Base-by-base conservation (phyloP, 805 yeast species). In the Candida dendrica region DNA sequence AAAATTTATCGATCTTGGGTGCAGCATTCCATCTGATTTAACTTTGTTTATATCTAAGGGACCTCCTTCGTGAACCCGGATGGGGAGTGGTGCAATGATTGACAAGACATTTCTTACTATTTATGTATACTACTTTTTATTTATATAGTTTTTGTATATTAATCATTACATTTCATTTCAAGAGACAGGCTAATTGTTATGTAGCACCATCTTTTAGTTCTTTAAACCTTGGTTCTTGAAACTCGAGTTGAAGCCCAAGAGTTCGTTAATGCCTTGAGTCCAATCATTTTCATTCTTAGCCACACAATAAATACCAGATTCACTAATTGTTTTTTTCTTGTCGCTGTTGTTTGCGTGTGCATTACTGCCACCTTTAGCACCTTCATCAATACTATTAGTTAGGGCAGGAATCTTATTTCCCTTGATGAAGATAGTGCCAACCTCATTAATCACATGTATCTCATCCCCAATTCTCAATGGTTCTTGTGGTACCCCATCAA, bases 221-320 rank as follows among this genome's bases (percentile, higher is more conserved):
- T 51, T 53, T 4, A 56, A 43, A 24, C 55, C 50, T 37, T 61
- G 63, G 43, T 73, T 72, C 52, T 82, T 81, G 59, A 90, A 90
- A 42, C 88, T 75, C 11, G 89, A 79, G 59, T 90, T 90, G 71
- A 90, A 90, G 2, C 97, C 96, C 36, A 90, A 63, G 44, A 90
- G 70, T 51, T 86, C 90, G 55, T 90, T 91, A 42, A 91, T 79
- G 29, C 95, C 95, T 44, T 75, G 75, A 2, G 90, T 89, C 98
- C 98, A 91, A 57, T 91, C 97, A 49, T 84, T 82, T 47, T 81
- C 87, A 7, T 82, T 72, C 45, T 79, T 74, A 1, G 95, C 86
- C 3, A 91, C 81, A 63, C 97, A 90, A 81, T 93, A 89, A 14
- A 90, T 79, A 1, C 96, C 95, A 13, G 71, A 65, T 17, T 63